Base-by-base conservation (phyloP, 192 early-diverging fungal species). In the Coemansia sp. region DNA sequence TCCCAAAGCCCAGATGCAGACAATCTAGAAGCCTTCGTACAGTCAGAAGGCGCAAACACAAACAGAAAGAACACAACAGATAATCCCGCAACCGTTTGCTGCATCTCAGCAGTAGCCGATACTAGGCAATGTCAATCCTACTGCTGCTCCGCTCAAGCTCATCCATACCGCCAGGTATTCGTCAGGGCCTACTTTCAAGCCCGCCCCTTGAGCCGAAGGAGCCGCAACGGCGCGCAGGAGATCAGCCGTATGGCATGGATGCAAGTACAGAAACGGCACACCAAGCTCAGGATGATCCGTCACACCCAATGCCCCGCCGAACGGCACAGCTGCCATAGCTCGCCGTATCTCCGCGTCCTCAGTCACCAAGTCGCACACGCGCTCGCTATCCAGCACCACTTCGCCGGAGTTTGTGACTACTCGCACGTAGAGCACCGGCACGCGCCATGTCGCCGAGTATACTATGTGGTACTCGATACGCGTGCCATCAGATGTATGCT, bases 221-320 rank as follows among this genome's bases (percentile, higher is more conserved):
- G 53, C 46, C 3, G 40, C 70, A 11, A 78, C 73, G 2, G 72
- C 59, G 3, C 64, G 57, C 37, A 83, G 67, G 34, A 83, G 44
- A 31, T 73, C 67, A 2, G 76, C 81, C 31, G 81, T 83, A 46
- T 83, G 73, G 62, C 81, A 83, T 29, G 81, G 81, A 41, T 83
- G 81, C 39, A 83, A 57, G 57, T 72, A 78, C 69, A 75, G 33
- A 24, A 41, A 83, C 29, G 81, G 81, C 14, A 51, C 34, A 11
- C 62, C 62, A 17, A 83, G 50, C 21, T 62, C 67, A 9, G 81
- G 81, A 31, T 83, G 81, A 27, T 83, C 81, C 67, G 66, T 66
- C 6, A 83, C 64, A 0, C 81, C 69, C 60, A 83, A 56, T n/a
- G 81, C 81, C 5, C 81, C 81, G 60, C 81, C 81, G 73, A 78